Base-by-base conservation (phyloP, 2,329 filamentous ascomycete genomes). In the Aspergillus neoniger region DNA sequence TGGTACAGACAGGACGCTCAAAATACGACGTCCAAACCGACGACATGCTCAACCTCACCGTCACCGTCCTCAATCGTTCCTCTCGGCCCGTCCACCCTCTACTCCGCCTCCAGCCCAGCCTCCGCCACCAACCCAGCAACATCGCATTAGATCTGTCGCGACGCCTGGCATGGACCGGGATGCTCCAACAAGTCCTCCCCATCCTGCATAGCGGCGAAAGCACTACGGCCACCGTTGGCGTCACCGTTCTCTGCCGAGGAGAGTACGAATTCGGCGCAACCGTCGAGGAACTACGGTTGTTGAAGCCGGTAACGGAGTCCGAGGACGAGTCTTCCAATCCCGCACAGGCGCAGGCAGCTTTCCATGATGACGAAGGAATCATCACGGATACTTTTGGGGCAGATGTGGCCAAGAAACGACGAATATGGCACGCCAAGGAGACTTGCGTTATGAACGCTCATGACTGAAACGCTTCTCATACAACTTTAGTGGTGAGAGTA, bases 111-210 rank as follows among this genome's bases (percentile, higher is more conserved):
- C 86, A 93, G 74, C 92, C 93, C 0, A 85, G 88, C 54, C 83
- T 96, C 15, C 85, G 90, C 48, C 86, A 92, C 69, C 86, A 93
- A 15, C 85, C 90, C 0, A 82, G 85, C 54, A 87, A 86, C 62
- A 82, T 91, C 14, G 90, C 91, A 2, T 84, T 96, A 15, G 93
- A 96, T 72, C 86, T 94, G 58, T 90, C 90, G 44, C 88, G 91
- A 70, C 91, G 92, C 64, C 84, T 96, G 57, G 88, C 88, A 1
- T 95, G 91, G 88, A 94, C 92, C 65, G 93, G 93, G 1, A 88
- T 90, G 30, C 77, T 96, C 59, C 93, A 97, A 77, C 88, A 88
- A 70, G 82, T 85, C 1, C 78, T 96, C 0, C 87, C 89, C 0
- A 71, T 85, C 6, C 72, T 96, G 1, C 75, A 77, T 5, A 85